Conservation (phyloP, 306 rosid genomes). For the Cucurbita pepo region DNA sequence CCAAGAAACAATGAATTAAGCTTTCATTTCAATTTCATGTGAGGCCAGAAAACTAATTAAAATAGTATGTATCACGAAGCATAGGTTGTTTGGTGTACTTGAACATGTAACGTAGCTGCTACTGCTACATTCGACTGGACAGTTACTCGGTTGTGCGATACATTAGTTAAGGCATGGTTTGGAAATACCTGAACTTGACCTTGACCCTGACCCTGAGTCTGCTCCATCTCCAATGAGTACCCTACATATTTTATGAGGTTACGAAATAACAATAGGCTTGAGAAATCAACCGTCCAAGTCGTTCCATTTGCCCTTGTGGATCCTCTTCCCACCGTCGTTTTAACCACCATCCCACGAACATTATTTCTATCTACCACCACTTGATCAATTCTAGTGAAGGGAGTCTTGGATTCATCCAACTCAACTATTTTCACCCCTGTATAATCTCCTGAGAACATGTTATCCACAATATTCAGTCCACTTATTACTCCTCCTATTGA, state of each 20-base stretch:
- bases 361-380: conserved; percentile 21
- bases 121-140: conserved; percentile 12
- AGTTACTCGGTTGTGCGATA: conserved; percentile 8
- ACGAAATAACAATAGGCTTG: conserved; percentile 16
- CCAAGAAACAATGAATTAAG: not conserved
- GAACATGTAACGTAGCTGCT: conserved; percentile 20
- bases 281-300: conserved; percentile 20
- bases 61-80: not conserved
- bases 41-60: not conserved
- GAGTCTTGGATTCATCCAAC: conserved; percentile 14
- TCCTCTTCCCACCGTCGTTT: conserved; percentile 26
- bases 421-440: conserved; percentile 19
- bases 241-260: conserved; percentile 18
- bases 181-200: conserved; percentile 8
- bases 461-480: conserved; percentile 18
- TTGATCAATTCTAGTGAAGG: conserved; percentile 17
- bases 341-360: conserved; percentile 18
- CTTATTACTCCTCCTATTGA: conserved; percentile 17
- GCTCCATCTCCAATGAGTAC: conserved; percentile 19
- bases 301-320: conserved; percentile 16
- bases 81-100: conserved; percentile 17
- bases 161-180: conserved; percentile 13
- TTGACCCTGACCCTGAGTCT: not conserved
- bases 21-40: not conserved
- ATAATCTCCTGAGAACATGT: conserved; percentile 27